Evolutionary conservation across 1,284 basidiomycete genomes (phyloP).

Genomic region (Wallemia hederae): DNA sequence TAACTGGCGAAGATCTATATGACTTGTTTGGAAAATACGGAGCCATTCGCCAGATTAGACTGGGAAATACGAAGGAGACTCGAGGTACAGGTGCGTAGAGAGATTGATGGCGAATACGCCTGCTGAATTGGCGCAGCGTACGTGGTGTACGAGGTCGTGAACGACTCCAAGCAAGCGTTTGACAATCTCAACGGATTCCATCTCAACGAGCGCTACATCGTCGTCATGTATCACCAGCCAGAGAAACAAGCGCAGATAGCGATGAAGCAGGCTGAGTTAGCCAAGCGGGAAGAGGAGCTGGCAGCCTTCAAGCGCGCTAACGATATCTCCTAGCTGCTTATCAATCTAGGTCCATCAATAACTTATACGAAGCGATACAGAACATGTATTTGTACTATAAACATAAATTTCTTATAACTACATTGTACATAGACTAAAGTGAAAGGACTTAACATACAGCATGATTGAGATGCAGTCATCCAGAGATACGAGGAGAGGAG

Average conservation of each 20-base stretch:
- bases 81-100: slow-evolving; percentile 45
- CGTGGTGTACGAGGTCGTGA: slow-evolving; percentile 15
- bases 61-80: slow-evolving; percentile 71
- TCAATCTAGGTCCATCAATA: not conserved
- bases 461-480: too few relatives aligned
- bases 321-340: slow-evolving; percentile 21
- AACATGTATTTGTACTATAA: not conserved
- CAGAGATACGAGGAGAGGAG: too few relatives aligned
- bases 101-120: not conserved
- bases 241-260: slow-evolving; percentile 73
- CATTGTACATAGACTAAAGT: too few relatives aligned
- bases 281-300: slow-evolving; percentile 69
- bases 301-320: slow-evolving; percentile 61
- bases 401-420: too few relatives aligned
- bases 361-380: not conserved
- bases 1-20: slow-evolving; percentile 66
- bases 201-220: slow-evolving; percentile 88
- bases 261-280: slow-evolving; percentile 60
- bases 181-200: slow-evolving; percentile 96
- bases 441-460: too few relatives aligned
- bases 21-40: slow-evolving; percentile 95
- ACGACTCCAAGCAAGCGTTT: slow-evolving; percentile 73
- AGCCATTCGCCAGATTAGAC: slow-evolving; percentile 75
- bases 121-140: slow-evolving; percentile 7
- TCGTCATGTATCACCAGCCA: slow-evolving; percentile 85